Evolutionary conservation across 2,329 filamentous ascomycete species (phyloP).

Genomic region (Incumbomyces lentus): DNA sequence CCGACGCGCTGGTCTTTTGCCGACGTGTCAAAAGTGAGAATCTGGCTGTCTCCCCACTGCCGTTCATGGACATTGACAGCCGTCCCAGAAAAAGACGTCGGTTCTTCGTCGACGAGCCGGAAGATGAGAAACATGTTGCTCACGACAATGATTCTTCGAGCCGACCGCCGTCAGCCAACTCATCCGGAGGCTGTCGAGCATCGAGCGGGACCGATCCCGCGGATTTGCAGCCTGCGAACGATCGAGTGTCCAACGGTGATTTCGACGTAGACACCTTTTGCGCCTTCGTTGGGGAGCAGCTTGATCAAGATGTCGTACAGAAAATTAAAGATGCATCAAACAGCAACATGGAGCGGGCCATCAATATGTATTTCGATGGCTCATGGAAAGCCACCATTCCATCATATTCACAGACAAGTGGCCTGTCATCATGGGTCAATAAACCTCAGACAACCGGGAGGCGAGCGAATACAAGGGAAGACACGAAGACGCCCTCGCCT

Average conservation of each 20-base stretch:
- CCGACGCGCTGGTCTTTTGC: slow-evolving; percentile 20
- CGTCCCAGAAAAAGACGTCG: slow-evolving; percentile 53
- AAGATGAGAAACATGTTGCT: slow-evolving; percentile 20
- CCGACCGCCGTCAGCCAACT: slow-evolving; percentile 21
- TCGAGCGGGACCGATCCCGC: slow-evolving; percentile 11
- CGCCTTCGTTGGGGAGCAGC: slow-evolving; percentile 46
- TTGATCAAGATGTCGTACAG: slow-evolving; percentile 35
- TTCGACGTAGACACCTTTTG: slow-evolving; percentile 49
- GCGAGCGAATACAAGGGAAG: not conserved
- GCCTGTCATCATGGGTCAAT: slow-evolving; percentile 12
- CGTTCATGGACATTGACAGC: slow-evolving; percentile 34
- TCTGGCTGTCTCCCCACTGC: not conserved
- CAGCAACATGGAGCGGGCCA: slow-evolving; percentile 48
- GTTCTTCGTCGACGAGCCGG: slow-evolving; percentile 49
- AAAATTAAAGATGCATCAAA: slow-evolving; percentile 41
- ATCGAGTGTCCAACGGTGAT: slow-evolving; percentile 19
- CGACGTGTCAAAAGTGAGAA: slow-evolving; percentile 3
- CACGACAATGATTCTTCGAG: slow-evolving; percentile 22
- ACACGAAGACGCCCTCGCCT: slow-evolving; percentile 15
- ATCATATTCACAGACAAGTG: not conserved
- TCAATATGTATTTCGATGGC: slow-evolving; percentile 56
- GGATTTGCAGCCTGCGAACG: slow-evolving; percentile 8
- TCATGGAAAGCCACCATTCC: slow-evolving; percentile 41
- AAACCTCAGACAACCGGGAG: not conserved
- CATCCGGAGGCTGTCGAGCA: slow-evolving; percentile 8